A percentile compares a stretch with the other conserved stretches of the same genome.
phyloP scores from a whole-genome alignment of 257 asterid species.

The Paulownia fortunei region DNA sequence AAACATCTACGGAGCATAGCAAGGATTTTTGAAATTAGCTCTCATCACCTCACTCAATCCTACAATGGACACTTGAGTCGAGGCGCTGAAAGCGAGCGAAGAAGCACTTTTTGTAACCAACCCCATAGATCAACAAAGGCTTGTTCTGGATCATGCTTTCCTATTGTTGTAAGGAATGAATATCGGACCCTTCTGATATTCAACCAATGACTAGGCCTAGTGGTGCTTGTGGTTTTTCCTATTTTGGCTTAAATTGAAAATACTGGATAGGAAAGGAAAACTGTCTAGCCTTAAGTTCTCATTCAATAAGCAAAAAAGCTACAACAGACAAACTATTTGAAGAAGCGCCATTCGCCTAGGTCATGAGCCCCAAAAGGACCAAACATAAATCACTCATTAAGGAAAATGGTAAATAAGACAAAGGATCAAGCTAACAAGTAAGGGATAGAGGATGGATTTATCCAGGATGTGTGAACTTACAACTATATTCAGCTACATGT shows the following conservation, averaged over 20 bases:
- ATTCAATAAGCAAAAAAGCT: too few relatives aligned
- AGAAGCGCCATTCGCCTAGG: too few relatives aligned
- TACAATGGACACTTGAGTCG: too few relatives aligned
- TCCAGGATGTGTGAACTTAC: neutral
- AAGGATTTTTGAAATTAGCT: neutral
- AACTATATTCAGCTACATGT: neutral
- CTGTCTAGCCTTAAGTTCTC: too few relatives aligned
- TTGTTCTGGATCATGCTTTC: neutral
- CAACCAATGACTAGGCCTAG: conserved; percentile 5
- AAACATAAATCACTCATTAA: too few relatives aligned
- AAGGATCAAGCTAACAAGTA: too few relatives aligned
- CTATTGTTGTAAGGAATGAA: neutral
- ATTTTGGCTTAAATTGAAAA: conserved; percentile 10
- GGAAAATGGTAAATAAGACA: too few relatives aligned
- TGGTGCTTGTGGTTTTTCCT: neutral
- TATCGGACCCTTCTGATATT: neutral
- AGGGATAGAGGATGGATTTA: neutral
- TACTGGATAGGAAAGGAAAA: neutral
- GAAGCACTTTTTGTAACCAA: too few relatives aligned
- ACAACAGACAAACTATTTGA: too few relatives aligned
- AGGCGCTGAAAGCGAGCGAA: too few relatives aligned
- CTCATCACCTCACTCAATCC: neutral
- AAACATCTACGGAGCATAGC: neutral
- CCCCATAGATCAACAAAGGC: too few relatives aligned
- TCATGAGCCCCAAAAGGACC: too few relatives aligned